Conservation (phyloP, 2,329 filamentous ascomycete species). For the Zasmidium angulare region DNA sequence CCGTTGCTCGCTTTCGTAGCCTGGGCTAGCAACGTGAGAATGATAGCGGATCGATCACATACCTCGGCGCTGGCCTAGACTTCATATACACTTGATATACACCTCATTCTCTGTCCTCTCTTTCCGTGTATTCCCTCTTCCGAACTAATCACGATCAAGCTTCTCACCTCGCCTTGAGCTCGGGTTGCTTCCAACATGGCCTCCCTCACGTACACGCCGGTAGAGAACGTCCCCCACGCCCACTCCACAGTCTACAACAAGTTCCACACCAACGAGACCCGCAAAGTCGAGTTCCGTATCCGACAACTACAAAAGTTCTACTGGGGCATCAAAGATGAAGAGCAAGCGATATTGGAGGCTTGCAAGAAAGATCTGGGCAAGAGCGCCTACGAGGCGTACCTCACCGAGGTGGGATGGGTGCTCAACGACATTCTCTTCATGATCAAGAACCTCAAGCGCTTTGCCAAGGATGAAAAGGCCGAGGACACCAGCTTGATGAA, state of each 20-base stretch:
- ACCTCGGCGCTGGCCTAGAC: neutral
- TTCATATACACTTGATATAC: conserved; percentile 16
- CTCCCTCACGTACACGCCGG: conserved; percentile 52
- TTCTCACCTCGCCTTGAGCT: too few relatives aligned
- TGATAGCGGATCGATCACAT: neutral
- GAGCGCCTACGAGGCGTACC: conserved; percentile 68
- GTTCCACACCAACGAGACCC: conserved; percentile 80
- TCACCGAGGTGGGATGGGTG: conserved; percentile 75
- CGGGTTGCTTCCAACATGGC: conserved; percentile 17
- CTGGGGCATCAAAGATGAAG: conserved; percentile 83
- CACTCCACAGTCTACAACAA: conserved; percentile 63
- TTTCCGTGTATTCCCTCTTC: too few relatives aligned
- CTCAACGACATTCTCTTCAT: conserved; percentile 79
- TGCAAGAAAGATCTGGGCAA: conserved; percentile 77
- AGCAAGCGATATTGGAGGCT: conserved; percentile 70
- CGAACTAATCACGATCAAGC: too few relatives aligned
- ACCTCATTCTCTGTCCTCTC: too few relatives aligned
- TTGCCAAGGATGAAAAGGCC: conserved; percentile 78
- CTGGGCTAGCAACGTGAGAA: neutral
- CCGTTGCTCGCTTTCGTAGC: neutral
- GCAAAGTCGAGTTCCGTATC: conserved; percentile 76
- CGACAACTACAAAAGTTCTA: conserved; percentile 90
- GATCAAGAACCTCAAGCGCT: conserved; percentile 74
- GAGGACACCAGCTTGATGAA: conserved; percentile 68
- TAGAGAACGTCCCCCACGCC: conserved; percentile 64